A percentile compares a stretch with the other conserved stretches of the same genome.
phyloP scores from a whole-genome alignment of 2,329 filamentous ascomycete species.

The Microcyclosporella mali region DNA sequence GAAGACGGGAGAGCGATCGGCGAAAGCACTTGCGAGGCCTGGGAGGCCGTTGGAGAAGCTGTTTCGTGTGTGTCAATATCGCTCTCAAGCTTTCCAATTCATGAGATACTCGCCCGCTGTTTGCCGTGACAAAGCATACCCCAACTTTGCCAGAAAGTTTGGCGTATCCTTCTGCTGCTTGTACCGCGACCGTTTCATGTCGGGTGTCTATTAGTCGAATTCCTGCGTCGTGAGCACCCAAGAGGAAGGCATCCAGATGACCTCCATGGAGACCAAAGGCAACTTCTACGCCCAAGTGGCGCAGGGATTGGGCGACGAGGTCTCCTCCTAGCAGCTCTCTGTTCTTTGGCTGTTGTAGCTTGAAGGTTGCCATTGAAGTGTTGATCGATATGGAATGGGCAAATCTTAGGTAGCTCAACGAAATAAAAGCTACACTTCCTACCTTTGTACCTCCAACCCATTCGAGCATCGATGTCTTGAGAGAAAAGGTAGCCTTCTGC shows the following conservation, averaged over 20 bases:
- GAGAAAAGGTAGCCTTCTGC: neutral
- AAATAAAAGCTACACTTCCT: neutral
- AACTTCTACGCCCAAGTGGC: constrained; percentile 38
- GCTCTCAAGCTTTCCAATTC: no score
- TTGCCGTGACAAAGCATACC: constrained; percentile 44
- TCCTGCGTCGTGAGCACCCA: constrained; percentile 37
- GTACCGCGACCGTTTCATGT: constrained; percentile 45
- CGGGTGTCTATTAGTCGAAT: constrained; percentile 43
- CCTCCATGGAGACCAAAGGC: constrained; percentile 46
- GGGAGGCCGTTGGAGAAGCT: constrained; percentile 44
- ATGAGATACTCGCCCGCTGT: constrained; percentile 37
- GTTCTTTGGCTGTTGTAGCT: constrained; percentile 29
- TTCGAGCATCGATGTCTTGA: neutral
- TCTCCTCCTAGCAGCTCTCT: constrained; percentile 43
- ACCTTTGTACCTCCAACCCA: neutral
- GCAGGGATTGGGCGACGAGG: constrained; percentile 41
- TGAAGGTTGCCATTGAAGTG: constrained; percentile 17
- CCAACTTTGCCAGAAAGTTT: constrained; percentile 41
- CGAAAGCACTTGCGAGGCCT: constrained; percentile 42
- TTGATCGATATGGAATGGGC: neutral
- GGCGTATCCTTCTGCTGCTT: constrained; percentile 44
- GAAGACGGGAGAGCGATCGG: constrained; percentile 41
- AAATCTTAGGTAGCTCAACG: neutral
- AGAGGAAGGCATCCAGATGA: constrained; percentile 44
- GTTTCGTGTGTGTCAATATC: constrained; percentile 2